Evolutionary conservation across 2,329 filamentous ascomycete species (phyloP).

Genomic region (Scorias spongiosa): DNA sequence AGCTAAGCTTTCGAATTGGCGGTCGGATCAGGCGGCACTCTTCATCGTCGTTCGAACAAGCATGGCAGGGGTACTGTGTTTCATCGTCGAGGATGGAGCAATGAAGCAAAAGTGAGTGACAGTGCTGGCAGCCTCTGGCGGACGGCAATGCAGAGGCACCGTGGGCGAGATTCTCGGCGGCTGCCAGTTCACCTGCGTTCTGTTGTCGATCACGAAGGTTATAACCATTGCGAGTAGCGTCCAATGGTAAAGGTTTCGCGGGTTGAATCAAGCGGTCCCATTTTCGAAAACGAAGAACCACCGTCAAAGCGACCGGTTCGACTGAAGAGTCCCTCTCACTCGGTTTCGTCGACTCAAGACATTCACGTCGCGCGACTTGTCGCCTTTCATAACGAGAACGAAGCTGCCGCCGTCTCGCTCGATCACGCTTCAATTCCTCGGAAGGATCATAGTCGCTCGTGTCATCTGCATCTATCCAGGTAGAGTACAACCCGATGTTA

Average conservation of each 20-base stretch:
- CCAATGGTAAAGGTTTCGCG: too few species aligned
- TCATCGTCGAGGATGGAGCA: conserved; percentile 23
- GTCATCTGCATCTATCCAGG: conserved; percentile 22
- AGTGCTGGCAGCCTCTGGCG: conserved; percentile 18
- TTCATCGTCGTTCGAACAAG: conserved; percentile 16
- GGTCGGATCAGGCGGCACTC: conserved; percentile 23
- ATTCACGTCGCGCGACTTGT: too few species aligned
- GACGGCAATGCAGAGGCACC: conserved; percentile 4
- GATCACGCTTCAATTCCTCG: conserved; percentile 4
- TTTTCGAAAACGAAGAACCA: too few species aligned
- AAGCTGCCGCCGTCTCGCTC: background rate
- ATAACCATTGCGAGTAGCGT: too few species aligned
- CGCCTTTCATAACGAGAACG: background rate
- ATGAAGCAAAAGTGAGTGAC: conserved; percentile 12
- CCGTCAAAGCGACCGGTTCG: too few species aligned
- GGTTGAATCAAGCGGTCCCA: too few species aligned
- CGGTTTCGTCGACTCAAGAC: too few species aligned
- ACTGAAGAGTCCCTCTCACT: too few species aligned
- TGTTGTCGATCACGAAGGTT: too few species aligned
- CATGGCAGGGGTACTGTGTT: conserved; percentile 22
- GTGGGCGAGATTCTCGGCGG: too few species aligned
- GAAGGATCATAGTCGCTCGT: conserved; percentile 21
- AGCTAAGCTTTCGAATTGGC: conserved; percentile 20
- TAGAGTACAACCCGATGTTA: conserved; percentile 4
- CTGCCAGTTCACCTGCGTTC: too few species aligned